Base-by-base conservation (phyloP, 768 basidiomycete species). In the Mycena kentingensis region DNA sequence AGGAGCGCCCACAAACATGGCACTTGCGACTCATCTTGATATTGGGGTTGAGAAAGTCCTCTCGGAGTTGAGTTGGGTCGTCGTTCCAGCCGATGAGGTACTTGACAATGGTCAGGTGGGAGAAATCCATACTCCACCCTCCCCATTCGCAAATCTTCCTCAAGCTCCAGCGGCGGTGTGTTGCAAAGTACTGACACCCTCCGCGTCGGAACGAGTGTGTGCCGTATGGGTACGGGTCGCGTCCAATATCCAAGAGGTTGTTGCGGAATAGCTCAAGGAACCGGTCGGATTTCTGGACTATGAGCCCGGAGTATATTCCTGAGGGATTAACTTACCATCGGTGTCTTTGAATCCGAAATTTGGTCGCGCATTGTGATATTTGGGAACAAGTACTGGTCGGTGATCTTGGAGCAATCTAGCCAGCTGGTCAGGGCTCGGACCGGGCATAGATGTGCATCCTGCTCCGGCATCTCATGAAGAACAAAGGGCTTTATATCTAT, bases 31-130 rank as follows among this genome's bases (percentile, higher is more conserved):
- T 58, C 3, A 67, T 62, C 15, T 24, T 25, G 15, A 61, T 54
- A 19, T 66, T 54, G 0, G 70, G 66, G 37, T 75, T 69, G 31
- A 76, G 64, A 49, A 69, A 76, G 25, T 76, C 68, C 48, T 73
- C 68, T 1, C 69, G 65, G 10, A 32, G 49, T 12, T 67, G 60
- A 1, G 50, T 59, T 0, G 70, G 68, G n/a, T 71, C 63, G 55
- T 77, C 72, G 42, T 71, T 75, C 67, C 67, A 72, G 4, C 71
- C 73, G n/a, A 75, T 69, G 10, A 76, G 57, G 51, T 77, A 75
- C 50, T 72, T 72, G 36, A 77, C 71, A 39, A 78, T 74, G 0
- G 72, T 77, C 50, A 71, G 36, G 44, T 66, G 65, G 4, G 69
- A 68, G 46, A 73, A 73, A 31, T 77, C 69, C 4, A 61, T 68